Evolutionary conservation across 2,329 filamentous ascomycete species (phyloP).

Genomic region (Alternaria angustiovoidea): DNA sequence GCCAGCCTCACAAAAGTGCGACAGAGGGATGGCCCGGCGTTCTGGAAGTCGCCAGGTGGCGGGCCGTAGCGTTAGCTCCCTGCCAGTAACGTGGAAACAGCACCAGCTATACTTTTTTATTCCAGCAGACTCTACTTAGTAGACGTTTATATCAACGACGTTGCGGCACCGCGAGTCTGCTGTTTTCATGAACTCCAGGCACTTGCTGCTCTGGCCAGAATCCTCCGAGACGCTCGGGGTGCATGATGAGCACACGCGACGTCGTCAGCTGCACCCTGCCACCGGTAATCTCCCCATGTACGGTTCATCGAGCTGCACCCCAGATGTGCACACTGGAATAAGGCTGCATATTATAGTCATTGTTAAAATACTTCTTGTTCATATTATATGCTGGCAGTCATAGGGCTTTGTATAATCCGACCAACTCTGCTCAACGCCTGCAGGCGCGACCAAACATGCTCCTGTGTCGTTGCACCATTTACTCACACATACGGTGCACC

Average conservation of each 20-base stretch:
- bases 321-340: slow-evolving; percentile 18
- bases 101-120: neutral
- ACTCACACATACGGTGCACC: slow-evolving; percentile 18
- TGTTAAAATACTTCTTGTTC: slow-evolving; percentile 16
- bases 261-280: slow-evolving; percentile 27
- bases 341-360: slow-evolving; percentile 4
- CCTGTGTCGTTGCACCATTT: slow-evolving; percentile 33
- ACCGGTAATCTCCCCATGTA: slow-evolving; percentile 16
- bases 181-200: slow-evolving; percentile 2
- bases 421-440: neutral
- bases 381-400: neutral
- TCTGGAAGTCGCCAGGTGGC: slow-evolving; percentile 20
- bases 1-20: slow-evolving; percentile 6
- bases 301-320: slow-evolving; percentile 11
- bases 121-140: neutral
- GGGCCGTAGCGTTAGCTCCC: slow-evolving; percentile 29
- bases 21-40: slow-evolving; percentile 8
- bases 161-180: neutral
- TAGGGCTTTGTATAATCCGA: neutral
- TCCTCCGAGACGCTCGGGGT: slow-evolving; percentile 10
- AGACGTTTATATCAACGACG: neutral
- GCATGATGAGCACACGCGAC: slow-evolving; percentile 20
- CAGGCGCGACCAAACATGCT: slow-evolving; percentile 5
- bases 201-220: slow-evolving; percentile 2
- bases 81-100: slow-evolving; percentile 18